These are phyloP conservation scores for Petasospora rhodanensis DNA, from an alignment of 1,139 yeast species.

Conservation along the genomic window DNA sequence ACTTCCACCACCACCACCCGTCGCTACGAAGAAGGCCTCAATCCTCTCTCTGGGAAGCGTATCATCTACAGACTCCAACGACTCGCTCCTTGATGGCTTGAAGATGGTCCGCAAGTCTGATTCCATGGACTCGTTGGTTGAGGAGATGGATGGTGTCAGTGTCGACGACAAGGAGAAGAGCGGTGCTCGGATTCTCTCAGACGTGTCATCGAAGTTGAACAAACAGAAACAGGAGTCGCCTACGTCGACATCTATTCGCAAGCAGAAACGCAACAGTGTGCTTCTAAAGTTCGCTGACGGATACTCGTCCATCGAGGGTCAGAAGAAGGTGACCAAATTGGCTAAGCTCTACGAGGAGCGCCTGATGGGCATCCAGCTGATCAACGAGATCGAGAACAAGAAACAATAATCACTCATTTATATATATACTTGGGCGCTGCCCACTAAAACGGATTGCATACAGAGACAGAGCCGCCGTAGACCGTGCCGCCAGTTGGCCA, in stretches of 20 bases:
- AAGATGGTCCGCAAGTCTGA: neutral
- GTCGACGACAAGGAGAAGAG: neutral
- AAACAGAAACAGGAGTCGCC: too few relatives aligned
- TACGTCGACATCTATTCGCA: too few relatives aligned
- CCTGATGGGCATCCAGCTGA: conserved; percentile 19
- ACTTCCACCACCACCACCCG: conserved; percentile 5
- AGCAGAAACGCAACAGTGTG: conserved; percentile 8
- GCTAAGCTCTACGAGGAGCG: conserved; percentile 26
- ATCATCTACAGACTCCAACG: conserved; percentile 5
- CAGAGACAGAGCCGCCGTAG: too few relatives aligned
- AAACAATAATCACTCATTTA: neutral
- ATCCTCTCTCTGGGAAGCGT: conserved; percentile 5
- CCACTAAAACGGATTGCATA: too few relatives aligned
- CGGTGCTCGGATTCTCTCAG: neutral
- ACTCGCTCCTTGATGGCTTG: conserved; percentile 2
- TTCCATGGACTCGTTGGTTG: conserved; percentile 1
- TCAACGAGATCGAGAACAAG: conserved; percentile 17
- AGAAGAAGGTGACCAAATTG: conserved; percentile 23
- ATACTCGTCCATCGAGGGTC: conserved; percentile 23
- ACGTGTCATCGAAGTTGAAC: too few relatives aligned
- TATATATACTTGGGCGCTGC: neutral
- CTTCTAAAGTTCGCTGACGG: conserved; percentile 24
- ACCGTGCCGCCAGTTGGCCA: too few relatives aligned
- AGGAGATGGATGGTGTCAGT: neutral
- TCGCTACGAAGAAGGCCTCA: conserved; percentile 2